A percentile compares a stretch with the other conserved stretches of the same genome.
phyloP scores from a whole-genome alignment of 345 rosid genomes.

The Hypericum perforatum region DNA sequence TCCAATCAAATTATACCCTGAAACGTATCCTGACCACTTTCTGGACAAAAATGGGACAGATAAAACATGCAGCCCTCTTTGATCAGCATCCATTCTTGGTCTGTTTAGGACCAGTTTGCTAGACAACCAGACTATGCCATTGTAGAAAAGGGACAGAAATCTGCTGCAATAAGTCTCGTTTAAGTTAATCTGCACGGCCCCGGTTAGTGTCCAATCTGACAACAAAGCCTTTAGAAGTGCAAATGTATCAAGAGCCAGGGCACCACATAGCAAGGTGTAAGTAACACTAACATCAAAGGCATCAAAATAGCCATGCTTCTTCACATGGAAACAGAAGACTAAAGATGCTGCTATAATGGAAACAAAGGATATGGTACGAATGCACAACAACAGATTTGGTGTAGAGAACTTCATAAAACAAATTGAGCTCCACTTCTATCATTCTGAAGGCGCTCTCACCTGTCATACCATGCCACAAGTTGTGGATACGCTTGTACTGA shows the following conservation, averaged over 20 bases:
- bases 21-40: slow-evolving; percentile 10
- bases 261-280: slow-evolving; percentile 9
- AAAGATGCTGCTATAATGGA: slow-evolving; percentile 6
- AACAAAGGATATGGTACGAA: slow-evolving; percentile 5
- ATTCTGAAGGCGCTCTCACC: slow-evolving; percentile 24
- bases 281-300: slow-evolving; percentile 7
- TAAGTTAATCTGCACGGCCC: too few species aligned
- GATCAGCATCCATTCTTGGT: too few species aligned
- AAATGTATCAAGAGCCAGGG: slow-evolving; percentile 11
- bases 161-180: too few species aligned
- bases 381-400: slow-evolving; percentile 28
- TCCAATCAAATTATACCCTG: slow-evolving; percentile 4
- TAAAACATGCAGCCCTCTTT: too few species aligned
- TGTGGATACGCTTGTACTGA: slow-evolving; percentile 11
- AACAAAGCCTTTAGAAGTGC: neutral
- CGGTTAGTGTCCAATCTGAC: slow-evolving; percentile 15
- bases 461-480: neutral
- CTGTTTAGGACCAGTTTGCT: too few species aligned
- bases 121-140: too few species aligned
- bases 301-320: neutral
- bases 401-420: slow-evolving; percentile 30
- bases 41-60: neutral
- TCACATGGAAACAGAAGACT: neutral
- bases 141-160: too few species aligned
- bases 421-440: slow-evolving; percentile 22